A percentile compares a stretch with the other conserved stretches of the same genome.
These are phyloP conservation scores for Chamaecyparis obtusa DNA, from an alignment of 75 land plant genomes.

Conservation along the genomic window DNA sequence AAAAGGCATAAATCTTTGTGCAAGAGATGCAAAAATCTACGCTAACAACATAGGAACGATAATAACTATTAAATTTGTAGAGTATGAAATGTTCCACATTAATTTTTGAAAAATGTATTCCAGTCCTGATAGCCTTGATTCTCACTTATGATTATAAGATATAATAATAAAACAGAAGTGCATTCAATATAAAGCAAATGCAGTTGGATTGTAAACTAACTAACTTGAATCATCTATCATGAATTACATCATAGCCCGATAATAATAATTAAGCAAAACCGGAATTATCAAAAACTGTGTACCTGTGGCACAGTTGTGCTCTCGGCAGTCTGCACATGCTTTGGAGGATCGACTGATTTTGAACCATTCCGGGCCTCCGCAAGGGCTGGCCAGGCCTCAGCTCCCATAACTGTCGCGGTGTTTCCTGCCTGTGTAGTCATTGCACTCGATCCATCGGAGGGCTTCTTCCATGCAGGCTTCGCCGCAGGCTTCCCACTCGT, in stretches of 20 bases:
- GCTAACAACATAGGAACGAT: not conserved
- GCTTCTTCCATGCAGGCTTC: conserved; percentile 7
- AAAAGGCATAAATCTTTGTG: not conserved
- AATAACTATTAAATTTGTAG: not conserved
- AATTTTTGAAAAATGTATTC: not conserved
- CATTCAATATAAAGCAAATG: not conserved
- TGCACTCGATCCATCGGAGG: not conserved
- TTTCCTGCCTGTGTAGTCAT: not conserved
- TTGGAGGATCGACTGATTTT: conserved; percentile 3
- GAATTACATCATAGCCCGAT: not conserved
- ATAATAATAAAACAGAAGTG: not conserved
- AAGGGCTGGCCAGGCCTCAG: conserved; percentile 6
- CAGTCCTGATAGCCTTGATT: not conserved
- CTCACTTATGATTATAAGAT: not conserved
- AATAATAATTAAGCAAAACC: not conserved
- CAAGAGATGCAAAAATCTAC: not conserved
- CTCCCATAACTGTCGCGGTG: not conserved
- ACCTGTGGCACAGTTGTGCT: conserved; percentile 1
- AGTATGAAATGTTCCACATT: not conserved
- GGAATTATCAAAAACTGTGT: not conserved
- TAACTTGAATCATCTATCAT: not conserved
- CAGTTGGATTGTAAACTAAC: not conserved
- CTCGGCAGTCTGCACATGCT: not conserved
- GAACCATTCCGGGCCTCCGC: not conserved
- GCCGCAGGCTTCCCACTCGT: not conserved